These are phyloP conservation scores for Helicostylum pulchrum DNA, from an alignment of 192 early-diverging fungal species.

Conservation along the genomic window DNA sequence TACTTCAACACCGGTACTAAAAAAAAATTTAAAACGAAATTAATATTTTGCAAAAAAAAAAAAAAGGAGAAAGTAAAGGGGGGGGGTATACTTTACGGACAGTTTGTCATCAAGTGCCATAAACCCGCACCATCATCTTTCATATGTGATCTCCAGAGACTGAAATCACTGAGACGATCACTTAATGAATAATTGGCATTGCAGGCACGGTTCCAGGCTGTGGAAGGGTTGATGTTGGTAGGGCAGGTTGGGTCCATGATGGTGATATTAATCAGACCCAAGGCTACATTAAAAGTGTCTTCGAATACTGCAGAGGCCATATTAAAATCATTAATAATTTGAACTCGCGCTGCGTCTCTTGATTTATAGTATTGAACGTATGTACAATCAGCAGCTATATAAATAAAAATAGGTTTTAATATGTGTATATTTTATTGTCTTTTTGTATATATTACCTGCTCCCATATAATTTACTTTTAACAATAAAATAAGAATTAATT, in stretches of 20 bases:
- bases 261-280: constrained; percentile 78
- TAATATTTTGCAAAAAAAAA: too few relatives aligned
- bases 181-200: constrained; percentile 64
- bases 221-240: constrained; percentile 19
- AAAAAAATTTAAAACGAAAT: too few relatives aligned
- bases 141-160: constrained; percentile 75
- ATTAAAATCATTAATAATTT: constrained; percentile 84
- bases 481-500: background rate
- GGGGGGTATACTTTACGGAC: constrained; percentile 39
- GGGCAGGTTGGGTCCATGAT: constrained; percentile 65
- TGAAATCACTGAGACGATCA: constrained; percentile 81
- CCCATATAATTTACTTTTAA: constrained; percentile 35
- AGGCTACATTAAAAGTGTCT: constrained; percentile 77
- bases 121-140: constrained; percentile 75
- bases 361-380: constrained; percentile 58
- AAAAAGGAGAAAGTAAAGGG: background rate
- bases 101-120: constrained; percentile 92
- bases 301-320: constrained; percentile 81
- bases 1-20: constrained; percentile 70
- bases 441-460: constrained; percentile 25
- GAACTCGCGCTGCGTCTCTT: constrained; percentile 52
- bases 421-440: background rate
- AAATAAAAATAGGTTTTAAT: background rate
- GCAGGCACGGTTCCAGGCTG: constrained; percentile 80
- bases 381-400: constrained; percentile 68